Evolutionary conservation across 192 early-diverging fungal genomes (phyloP).

Genomic region (Coemansia sp.): DNA sequence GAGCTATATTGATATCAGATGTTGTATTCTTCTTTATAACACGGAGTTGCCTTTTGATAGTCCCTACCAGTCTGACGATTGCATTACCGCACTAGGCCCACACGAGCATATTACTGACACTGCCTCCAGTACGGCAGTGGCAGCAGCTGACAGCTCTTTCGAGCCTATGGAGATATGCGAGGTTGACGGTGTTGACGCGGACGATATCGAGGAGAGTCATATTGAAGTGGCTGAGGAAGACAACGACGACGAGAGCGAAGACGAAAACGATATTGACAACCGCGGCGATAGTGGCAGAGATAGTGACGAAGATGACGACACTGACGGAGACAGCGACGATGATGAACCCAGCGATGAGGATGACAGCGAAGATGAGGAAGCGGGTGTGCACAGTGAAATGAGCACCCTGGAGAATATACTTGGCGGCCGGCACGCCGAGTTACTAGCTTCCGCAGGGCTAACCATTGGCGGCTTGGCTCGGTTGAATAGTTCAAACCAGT

Average conservation of each 20-base stretch:
- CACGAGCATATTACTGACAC: background rate
- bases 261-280: background rate
- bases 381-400: background rate
- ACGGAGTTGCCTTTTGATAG: background rate
- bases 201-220: background rate
- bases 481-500: slow-evolving; percentile 39
- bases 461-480: slow-evolving; percentile 17
- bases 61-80: background rate
- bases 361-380: background rate
- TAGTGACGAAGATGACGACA: background rate
- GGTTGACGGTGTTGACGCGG: background rate
- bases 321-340: background rate
- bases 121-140: background rate
- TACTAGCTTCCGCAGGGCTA: slow-evolving; percentile 9
- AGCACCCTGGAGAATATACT: slow-evolving; percentile 1
- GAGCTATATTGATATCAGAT: background rate
- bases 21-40: background rate
- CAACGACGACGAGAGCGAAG: background rate
- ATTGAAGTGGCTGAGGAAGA: slow-evolving; percentile 9
- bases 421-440: slow-evolving; percentile 1
- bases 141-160: background rate
- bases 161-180: background rate
- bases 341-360: background rate
- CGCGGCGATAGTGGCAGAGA: background rate
- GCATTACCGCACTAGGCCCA: background rate